phyloP scores from a whole-genome alignment of 2,329 filamentous ascomycete species.

The Penicillium janthinellum region DNA sequence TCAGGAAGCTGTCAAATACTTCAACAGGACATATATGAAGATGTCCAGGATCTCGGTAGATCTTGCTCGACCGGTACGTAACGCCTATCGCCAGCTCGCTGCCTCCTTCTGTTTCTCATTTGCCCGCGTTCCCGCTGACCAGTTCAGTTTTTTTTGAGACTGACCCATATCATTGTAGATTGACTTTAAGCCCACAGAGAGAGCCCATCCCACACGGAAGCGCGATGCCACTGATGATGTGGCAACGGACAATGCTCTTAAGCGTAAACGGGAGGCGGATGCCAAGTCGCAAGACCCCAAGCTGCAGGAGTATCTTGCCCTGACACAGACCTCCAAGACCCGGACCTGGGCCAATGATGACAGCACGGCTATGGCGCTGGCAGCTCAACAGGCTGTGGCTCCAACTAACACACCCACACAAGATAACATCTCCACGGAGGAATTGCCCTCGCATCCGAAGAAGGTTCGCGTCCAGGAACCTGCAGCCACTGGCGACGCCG shows the following conservation, averaged over 20 bases:
- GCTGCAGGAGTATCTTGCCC: conserved; percentile 79
- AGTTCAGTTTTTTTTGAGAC: conserved; percentile 43
- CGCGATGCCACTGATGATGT: conserved; percentile 22
- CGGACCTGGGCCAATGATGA: conserved; percentile 65
- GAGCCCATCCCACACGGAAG: conserved; percentile 27
- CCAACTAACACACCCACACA: conserved; percentile 26
- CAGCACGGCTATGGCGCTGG: conserved; percentile 37
- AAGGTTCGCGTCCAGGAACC: conserved; percentile 58
- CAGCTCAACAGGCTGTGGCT: conserved; percentile 22
- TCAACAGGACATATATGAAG: conserved; percentile 91
- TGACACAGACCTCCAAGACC: conserved; percentile 71
- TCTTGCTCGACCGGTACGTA: conserved; percentile 75
- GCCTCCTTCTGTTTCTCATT: conserved; percentile 21
- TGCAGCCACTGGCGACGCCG: conserved; percentile 3
- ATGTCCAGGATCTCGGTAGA: conserved; percentile 94
- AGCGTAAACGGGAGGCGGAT: conserved; percentile 52
- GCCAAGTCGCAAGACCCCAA: conserved; percentile 72
- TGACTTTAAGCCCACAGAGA: conserved; percentile 38
- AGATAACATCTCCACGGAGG: conserved; percentile 24
- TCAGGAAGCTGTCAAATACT: conserved; percentile 83
- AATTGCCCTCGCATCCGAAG: conserved; percentile 47
- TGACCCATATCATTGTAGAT: conserved; percentile 45
- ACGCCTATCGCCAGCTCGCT: conserved; percentile 6
- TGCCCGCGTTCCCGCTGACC: conserved; percentile 40
- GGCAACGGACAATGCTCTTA: conserved; percentile 34